Evolutionary conservation across 345 rosid genomes (phyloP).

Genomic region (Cardamine occulta): DNA sequence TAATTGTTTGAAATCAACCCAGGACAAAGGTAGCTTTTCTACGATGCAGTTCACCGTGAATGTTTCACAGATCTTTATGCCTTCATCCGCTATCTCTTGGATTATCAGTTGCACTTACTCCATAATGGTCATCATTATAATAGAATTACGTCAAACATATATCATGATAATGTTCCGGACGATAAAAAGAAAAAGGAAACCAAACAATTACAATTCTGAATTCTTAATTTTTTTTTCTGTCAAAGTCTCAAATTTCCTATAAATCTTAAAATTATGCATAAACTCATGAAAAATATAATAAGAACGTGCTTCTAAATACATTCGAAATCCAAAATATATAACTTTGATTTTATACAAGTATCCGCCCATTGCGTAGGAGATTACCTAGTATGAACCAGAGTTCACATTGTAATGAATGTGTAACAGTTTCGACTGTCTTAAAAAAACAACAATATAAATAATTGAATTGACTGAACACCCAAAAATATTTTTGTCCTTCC

Average conservation of each 20-base stretch:
- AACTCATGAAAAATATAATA: neutral
- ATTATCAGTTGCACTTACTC: too few relatives aligned
- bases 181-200: neutral
- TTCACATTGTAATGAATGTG: conserved; percentile 9
- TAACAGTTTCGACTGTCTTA: conserved; percentile 5
- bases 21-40: too few relatives aligned
- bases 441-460: neutral
- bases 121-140: too few relatives aligned
- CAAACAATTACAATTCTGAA: neutral
- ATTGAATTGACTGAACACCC: neutral
- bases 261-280: neutral
- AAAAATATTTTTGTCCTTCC: neutral
- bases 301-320: neutral
- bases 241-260: neutral
- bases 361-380: neutral
- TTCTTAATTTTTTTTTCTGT: neutral
- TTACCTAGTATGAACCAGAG: neutral
- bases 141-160: too few relatives aligned
- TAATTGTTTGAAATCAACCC: too few relatives aligned
- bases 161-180: too few relatives aligned
- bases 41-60: too few relatives aligned
- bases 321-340: neutral
- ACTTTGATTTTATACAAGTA: neutral
- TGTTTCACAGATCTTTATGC: too few relatives aligned
- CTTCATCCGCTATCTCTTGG: too few relatives aligned